These are phyloP conservation scores for Solidago caesia DNA, from an alignment of 129 eudicot genomes.

Conservation along the genomic window DNA sequence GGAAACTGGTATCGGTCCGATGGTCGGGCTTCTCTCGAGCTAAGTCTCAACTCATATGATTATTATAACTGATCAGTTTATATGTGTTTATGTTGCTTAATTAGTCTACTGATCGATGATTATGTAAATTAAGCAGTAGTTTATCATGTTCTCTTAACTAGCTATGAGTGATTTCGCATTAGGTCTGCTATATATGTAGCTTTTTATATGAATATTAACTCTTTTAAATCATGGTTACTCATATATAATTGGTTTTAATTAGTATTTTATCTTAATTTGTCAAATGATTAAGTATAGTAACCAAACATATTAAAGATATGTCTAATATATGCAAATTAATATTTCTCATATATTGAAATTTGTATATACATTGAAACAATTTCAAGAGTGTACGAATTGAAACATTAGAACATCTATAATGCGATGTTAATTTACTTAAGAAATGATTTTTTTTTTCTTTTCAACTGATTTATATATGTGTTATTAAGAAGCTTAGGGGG, in stretches of 20 bases:
- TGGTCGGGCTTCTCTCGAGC: slow-evolving; percentile 77
- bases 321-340: too few relatives aligned
- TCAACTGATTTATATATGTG: too few relatives aligned
- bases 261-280: not conserved
- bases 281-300: too few relatives aligned
- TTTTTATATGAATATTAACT: slow-evolving; percentile 20
- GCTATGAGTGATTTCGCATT: slow-evolving; percentile 24
- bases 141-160: slow-evolving; percentile 17
- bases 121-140: slow-evolving; percentile 18
- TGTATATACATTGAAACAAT: too few relatives aligned
- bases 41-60: slow-evolving; percentile 72
- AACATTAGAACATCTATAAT: too few relatives aligned
- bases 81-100: not conserved
- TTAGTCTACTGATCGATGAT: not conserved
- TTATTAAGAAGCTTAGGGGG: too few relatives aligned
- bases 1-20: slow-evolving; percentile 44
- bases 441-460: too few relatives aligned
- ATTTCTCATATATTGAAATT: too few relatives aligned
- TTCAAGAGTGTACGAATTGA: too few relatives aligned
- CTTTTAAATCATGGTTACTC: not conserved
- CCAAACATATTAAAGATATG: too few relatives aligned
- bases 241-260: not conserved
- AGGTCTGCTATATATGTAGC: not conserved
- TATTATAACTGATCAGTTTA: slow-evolving; percentile 24
- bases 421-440: too few relatives aligned